A percentile compares a stretch with the other conserved stretches of the same genome.
Evolutionary conservation across 176 grass and related monocot genomes (phyloP).

Genomic region (Pontederia paniculata): DNA sequence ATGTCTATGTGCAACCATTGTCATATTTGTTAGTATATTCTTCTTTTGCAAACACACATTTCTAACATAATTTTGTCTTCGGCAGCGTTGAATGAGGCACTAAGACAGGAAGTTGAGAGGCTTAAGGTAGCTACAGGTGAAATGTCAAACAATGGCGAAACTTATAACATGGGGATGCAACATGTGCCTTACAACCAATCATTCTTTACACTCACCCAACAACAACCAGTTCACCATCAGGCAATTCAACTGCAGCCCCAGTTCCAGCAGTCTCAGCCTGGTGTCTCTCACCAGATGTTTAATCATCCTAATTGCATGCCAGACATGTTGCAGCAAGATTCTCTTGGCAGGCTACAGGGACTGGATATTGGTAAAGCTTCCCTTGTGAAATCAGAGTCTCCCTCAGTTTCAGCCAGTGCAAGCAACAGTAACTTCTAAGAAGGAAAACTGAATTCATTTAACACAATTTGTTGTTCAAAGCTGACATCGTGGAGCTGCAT

Average conservation of each 20-base stretch:
- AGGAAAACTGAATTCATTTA: neutral
- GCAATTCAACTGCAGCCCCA: conserved; percentile 31
- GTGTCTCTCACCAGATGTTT: conserved; percentile 46
- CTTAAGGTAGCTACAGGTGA: conserved; percentile 85
- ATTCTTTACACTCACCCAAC: conserved; percentile 53
- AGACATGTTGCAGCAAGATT: conserved; percentile 76
- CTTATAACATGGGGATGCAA: conserved; percentile 64
- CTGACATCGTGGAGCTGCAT: neutral
- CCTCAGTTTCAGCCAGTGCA: conserved; percentile 70
- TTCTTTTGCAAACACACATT: neutral
- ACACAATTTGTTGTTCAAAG: neutral
- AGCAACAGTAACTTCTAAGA: conserved; percentile 30
- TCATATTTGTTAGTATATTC: neutral
- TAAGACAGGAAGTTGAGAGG: conserved; percentile 91
- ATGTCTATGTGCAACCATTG: neutral
- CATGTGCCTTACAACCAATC: conserved; percentile 49
- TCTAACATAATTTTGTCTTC: conserved; percentile 5
- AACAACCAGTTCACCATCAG: conserved; percentile 38
- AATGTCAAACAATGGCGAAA: conserved; percentile 44
- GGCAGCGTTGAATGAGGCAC: conserved; percentile 89
- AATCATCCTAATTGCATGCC: conserved; percentile 43
- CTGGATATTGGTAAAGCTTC: conserved; percentile 75
- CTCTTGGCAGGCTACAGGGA: conserved; percentile 61
- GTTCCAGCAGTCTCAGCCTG: conserved; percentile 53
- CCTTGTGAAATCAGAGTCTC: conserved; percentile 77